These are phyloP conservation scores for Aspergillus pseudoterreus DNA, from an alignment of 2,329 filamentous ascomycete genomes.

Conservation along the genomic window DNA sequence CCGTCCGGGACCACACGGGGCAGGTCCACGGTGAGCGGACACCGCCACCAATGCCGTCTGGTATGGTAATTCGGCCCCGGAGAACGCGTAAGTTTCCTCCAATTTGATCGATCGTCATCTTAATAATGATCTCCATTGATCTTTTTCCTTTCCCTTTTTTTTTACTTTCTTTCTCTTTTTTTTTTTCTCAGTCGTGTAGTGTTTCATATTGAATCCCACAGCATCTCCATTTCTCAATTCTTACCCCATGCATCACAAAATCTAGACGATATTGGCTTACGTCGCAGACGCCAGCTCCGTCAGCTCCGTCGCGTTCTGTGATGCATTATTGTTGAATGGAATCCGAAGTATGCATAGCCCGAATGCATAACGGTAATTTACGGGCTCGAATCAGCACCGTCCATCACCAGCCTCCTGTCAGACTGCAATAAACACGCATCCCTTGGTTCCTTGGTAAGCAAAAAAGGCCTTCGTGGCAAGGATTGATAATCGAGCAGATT, in stretches of 20 bases:
- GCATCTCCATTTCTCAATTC: not conserved
- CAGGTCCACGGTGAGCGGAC: not conserved
- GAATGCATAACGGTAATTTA: slow-evolving; percentile 6
- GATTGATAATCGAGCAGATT: not conserved
- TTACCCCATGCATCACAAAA: too few relatives aligned
- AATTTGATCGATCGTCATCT: slow-evolving; percentile 8
- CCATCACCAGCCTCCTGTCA: slow-evolving; percentile 10
- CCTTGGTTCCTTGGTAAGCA: slow-evolving; percentile 4
- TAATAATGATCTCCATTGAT: not conserved
- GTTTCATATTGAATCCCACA: not conserved
- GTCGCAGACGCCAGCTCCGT: too few relatives aligned
- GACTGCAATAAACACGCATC: slow-evolving; percentile 7
- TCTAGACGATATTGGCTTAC: too few relatives aligned
- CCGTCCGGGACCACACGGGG: not conserved
- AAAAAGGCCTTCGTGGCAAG: slow-evolving; percentile 10
- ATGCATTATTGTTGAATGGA: too few relatives aligned
- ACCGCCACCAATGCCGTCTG: slow-evolving; percentile 1
- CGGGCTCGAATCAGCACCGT: not conserved
- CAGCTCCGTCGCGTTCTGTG: too few relatives aligned
- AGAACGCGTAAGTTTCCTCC: slow-evolving; percentile 9
- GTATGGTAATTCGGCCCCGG: slow-evolving; percentile 5
- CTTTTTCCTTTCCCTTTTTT: not conserved
- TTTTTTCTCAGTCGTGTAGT: not conserved
- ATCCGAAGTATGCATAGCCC: too few relatives aligned
- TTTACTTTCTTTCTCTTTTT: not conserved